Conservation (phyloP, 1,284 basidiomycete species). For the Volvariella volvacea region DNA sequence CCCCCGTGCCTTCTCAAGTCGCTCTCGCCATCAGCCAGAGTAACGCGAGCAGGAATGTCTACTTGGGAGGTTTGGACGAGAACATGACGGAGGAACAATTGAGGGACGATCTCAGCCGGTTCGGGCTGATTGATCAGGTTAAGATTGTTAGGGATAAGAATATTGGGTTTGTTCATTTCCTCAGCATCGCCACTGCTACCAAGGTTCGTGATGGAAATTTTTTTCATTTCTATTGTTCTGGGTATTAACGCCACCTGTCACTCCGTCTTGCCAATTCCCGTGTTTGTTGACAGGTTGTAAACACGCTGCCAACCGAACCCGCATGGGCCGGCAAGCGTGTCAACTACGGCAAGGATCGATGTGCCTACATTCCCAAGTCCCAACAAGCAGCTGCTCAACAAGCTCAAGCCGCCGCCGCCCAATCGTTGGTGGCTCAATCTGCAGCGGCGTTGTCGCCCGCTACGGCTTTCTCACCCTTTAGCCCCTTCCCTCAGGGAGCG, state of each 20-base stretch:
- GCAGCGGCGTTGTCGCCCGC: slow-evolving; percentile 31
- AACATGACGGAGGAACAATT: slow-evolving; percentile 84
- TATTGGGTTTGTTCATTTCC: slow-evolving; percentile 95
- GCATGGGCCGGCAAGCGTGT: slow-evolving; percentile 92
- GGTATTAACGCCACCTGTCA: slow-evolving; percentile 1
- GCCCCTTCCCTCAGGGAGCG: slow-evolving; percentile 41
- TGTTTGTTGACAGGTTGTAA: slow-evolving; percentile 63
- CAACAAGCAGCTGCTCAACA: slow-evolving; percentile 81
- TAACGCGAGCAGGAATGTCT: slow-evolving; percentile 91
- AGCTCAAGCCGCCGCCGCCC: slow-evolving; percentile 76
- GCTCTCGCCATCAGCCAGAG: slow-evolving; percentile 82
- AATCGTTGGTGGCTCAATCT: slow-evolving; percentile 65
- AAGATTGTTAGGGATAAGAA: slow-evolving; percentile 98
- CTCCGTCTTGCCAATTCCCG: not conserved
- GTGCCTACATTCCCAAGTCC: slow-evolving; percentile 89
- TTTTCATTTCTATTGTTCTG: not conserved
- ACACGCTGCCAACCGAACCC: slow-evolving; percentile 81
- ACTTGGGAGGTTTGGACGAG: slow-evolving; percentile 87
- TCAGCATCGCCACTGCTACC: slow-evolving; percentile 87
- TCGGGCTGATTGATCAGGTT: slow-evolving; percentile 96
- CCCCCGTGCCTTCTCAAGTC: slow-evolving; percentile 79
- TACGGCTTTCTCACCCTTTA: slow-evolving; percentile 41
- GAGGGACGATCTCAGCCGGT: slow-evolving; percentile 79
- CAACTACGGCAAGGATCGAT: slow-evolving; percentile 93
- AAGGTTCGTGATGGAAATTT: slow-evolving; percentile 48